Evolutionary conservation across 192 early-diverging fungal species (phyloP).

Genomic region (Coemansia sp.): DNA sequence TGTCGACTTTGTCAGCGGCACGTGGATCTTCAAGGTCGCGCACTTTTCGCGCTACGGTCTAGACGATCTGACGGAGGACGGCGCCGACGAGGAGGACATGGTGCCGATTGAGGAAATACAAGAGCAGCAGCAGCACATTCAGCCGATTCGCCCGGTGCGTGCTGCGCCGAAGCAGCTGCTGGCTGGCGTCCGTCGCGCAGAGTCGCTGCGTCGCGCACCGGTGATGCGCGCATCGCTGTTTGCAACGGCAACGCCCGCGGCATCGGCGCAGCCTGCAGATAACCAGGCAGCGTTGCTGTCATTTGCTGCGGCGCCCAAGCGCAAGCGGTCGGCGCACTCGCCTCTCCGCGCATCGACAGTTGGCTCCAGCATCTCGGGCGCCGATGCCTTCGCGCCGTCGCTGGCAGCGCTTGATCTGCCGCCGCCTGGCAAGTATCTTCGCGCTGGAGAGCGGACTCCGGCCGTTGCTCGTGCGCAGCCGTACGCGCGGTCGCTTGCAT

Average conservation of each 20-base stretch:
- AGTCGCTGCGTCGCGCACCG: slow-evolving; percentile 33
- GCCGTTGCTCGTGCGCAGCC: slow-evolving; percentile 22
- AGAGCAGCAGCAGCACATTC: not conserved
- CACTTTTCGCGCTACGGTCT: slow-evolving; percentile 85
- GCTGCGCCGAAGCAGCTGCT: slow-evolving; percentile 29
- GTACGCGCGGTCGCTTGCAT: slow-evolving; percentile 38
- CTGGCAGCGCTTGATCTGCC: slow-evolving; percentile 34
- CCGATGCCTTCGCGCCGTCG: slow-evolving; percentile 4
- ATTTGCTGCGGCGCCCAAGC: not conserved
- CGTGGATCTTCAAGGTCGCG: slow-evolving; percentile 92
- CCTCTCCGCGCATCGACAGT: not conserved
- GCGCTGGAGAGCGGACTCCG: slow-evolving; percentile 22
- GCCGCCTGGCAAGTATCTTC: slow-evolving; percentile 44
- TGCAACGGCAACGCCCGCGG: slow-evolving; percentile 14
- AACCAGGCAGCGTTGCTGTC: too few relatives aligned
- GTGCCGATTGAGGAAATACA: not conserved
- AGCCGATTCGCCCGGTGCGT: slow-evolving; percentile 34
- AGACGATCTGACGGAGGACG: slow-evolving; percentile 66
- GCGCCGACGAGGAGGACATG: slow-evolving; percentile 49
- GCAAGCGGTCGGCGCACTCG: not conserved
- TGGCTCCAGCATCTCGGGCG: slow-evolving; percentile 6
- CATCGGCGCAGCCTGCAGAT: not conserved
- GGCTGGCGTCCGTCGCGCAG: slow-evolving; percentile 27
- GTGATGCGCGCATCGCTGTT: slow-evolving; percentile 53
- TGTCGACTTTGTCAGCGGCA: slow-evolving; percentile 73